phyloP scores from a whole-genome alignment of 2,329 filamentous ascomycete genomes.

The Fusarium pilosicola region DNA sequence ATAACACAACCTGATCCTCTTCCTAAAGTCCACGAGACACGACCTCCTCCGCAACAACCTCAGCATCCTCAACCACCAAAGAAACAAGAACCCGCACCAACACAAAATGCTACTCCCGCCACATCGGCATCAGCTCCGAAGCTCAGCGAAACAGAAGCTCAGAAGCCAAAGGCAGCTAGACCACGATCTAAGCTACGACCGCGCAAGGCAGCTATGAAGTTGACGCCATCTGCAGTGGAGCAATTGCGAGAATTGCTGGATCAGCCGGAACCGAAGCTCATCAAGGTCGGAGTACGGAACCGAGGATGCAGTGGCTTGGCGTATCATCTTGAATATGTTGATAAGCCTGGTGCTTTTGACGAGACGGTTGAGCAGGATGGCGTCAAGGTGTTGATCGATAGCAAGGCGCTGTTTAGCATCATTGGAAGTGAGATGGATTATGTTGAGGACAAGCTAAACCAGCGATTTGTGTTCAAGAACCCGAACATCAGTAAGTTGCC shows the following conservation, averaged over 20 bases:
- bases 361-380: conserved; percentile 96
- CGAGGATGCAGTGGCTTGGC: conserved; percentile 92
- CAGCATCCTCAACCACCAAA: conserved; percentile 35
- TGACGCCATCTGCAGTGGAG: conserved; percentile 81
- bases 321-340: conserved; percentile 95
- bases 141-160: conserved; percentile 71
- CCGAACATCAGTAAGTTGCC: conserved; percentile 94
- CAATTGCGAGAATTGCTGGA: conserved; percentile 82
- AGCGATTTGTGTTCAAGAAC: conserved; percentile 93
- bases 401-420: conserved; percentile 96
- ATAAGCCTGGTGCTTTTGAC: conserved; percentile 87
- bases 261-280: conserved; percentile 89
- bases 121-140: conserved; percentile 41
- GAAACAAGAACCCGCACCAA: conserved; percentile 20
- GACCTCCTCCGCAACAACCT: conserved; percentile 51
- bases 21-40: conserved; percentile 63
- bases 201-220: conserved; percentile 89
- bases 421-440: conserved; percentile 99
- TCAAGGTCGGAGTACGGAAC: conserved; percentile 94
- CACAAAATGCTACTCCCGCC: conserved; percentile 32
- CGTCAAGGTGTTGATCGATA: conserved; percentile 94
- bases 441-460: conserved; percentile 93
- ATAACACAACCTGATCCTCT: conserved; percentile 57
- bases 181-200: conserved; percentile 59
- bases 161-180: conserved; percentile 67